A percentile compares a stretch with the other conserved stretches of the same genome.
Evolutionary conservation across 2,329 filamentous ascomycete genomes (phyloP).

Genomic region (Nannizziopsis barbatae): DNA sequence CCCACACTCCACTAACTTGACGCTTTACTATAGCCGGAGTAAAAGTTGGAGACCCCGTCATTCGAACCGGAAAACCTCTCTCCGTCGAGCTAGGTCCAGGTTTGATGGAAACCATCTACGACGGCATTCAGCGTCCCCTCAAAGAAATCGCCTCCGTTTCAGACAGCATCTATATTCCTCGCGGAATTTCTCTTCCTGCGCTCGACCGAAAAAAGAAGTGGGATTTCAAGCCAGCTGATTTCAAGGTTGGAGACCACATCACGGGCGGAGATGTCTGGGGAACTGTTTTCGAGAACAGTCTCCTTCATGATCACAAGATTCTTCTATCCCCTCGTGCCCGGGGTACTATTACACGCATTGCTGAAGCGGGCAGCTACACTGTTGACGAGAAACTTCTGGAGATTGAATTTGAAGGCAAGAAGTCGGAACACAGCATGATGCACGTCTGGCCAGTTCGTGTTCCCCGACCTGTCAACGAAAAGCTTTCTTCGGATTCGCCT

Average conservation of each 20-base stretch:
- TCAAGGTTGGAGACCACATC: slow-evolving; percentile 95
- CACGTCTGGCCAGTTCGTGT: slow-evolving; percentile 97
- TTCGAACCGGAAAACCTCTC: slow-evolving; percentile 83
- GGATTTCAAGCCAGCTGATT: slow-evolving; percentile 75
- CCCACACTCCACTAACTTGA: neutral
- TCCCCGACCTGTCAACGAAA: slow-evolving; percentile 82
- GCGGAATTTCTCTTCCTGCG: slow-evolving; percentile 77
- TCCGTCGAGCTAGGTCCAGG: slow-evolving; percentile 96
- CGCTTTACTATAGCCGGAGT: slow-evolving; percentile 55
- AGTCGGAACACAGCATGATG: slow-evolving; percentile 94
- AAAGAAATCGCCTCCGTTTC: slow-evolving; percentile 67
- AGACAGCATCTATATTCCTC: slow-evolving; percentile 92
- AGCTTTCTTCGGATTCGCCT: slow-evolving; percentile 74
- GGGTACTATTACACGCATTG: slow-evolving; percentile 84
- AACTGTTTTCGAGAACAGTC: slow-evolving; percentile 88
- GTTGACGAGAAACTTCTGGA: slow-evolving; percentile 90
- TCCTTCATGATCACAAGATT: slow-evolving; percentile 87
- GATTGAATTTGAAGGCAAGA: slow-evolving; percentile 93
- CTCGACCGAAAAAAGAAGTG: slow-evolving; percentile 88
- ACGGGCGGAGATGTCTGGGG: slow-evolving; percentile 95
- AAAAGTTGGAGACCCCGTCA: slow-evolving; percentile 86
- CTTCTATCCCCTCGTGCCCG: slow-evolving; percentile 78
- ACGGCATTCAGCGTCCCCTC: slow-evolving; percentile 94
- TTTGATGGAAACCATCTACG: slow-evolving; percentile 97
- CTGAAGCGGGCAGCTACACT: slow-evolving; percentile 81